Conservation (phyloP, 352 stramenopile genomes). For the Phytopythium ostracodes region DNA sequence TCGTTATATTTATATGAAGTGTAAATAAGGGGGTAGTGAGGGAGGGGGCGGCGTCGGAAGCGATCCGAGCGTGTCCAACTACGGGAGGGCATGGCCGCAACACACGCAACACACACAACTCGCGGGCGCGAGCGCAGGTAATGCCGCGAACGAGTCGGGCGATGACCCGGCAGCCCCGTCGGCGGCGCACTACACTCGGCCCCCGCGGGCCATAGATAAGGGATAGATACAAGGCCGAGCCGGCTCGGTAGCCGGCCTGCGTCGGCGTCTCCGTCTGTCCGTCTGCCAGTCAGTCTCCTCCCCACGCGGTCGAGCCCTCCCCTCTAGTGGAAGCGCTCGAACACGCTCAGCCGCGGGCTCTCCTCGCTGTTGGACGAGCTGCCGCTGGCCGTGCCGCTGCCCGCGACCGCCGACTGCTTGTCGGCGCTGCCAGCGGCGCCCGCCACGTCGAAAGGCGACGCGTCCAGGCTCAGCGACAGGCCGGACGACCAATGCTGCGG, state of each 20-base stretch:
- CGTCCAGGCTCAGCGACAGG: conserved; percentile 58
- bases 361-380: conserved; percentile 53
- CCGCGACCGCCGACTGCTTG: conserved; percentile 2
- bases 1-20: conserved; percentile 80
- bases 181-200: neutral
- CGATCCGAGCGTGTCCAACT: neutral
- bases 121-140: neutral
- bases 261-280: neutral
- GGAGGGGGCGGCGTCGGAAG: conserved; percentile 21
- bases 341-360: conserved; percentile 76
- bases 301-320: conserved; percentile 9
- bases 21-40: conserved; percentile 69
- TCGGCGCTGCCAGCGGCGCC: neutral
- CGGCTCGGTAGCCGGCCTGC: neutral
- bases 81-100: no score
- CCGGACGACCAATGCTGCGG: conserved; percentile 49
- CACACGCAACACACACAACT: neutral
- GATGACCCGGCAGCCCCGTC: neutral
- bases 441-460: conserved; percentile 26
- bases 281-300: neutral
- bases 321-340: conserved; percentile 79
- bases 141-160: neutral
- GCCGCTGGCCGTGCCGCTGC: conserved; percentile 23
- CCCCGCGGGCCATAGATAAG: conserved; percentile 10
- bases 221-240: conserved; percentile 8